phyloP scores from a whole-genome alignment of 768 basidiomycete genomes.

The Porphyrellus cyaneotinctus region DNA sequence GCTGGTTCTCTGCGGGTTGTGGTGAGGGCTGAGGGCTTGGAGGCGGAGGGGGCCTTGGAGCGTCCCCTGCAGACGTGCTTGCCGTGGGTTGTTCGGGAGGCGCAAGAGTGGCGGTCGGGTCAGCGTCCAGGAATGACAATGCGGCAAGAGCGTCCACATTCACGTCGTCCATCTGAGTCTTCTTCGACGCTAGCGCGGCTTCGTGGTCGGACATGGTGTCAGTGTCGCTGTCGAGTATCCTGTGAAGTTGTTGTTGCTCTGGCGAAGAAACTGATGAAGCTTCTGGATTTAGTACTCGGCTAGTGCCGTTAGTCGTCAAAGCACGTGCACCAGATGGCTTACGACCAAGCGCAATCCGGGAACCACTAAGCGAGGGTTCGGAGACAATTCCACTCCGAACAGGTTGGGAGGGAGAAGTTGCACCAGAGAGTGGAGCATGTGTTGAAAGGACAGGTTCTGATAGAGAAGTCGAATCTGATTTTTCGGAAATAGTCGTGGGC shows the following conservation, averaged over 20 bases:
- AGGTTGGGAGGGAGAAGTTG: slow-evolving; percentile 19
- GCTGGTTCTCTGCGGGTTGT: slow-evolving; percentile 34
- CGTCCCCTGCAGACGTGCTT: slow-evolving; percentile 2
- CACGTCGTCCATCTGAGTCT: slow-evolving; percentile 40
- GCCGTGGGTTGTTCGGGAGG: slow-evolving; percentile 12
- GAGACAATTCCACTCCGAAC: slow-evolving; percentile 24
- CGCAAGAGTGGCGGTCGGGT: slow-evolving; percentile 15
- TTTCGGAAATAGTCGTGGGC: slow-evolving; percentile 44
- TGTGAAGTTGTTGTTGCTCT: slow-evolving; percentile 28
- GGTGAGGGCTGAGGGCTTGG: slow-evolving; percentile 29
- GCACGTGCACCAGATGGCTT: slow-evolving; percentile 86
- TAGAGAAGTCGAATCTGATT: slow-evolving; percentile 35
- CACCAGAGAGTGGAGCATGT: slow-evolving; percentile 21
- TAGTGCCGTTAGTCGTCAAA: slow-evolving; percentile 30
- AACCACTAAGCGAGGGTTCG: slow-evolving; percentile 36
- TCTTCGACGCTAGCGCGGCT: slow-evolving; percentile 8
- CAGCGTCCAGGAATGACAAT: slow-evolving; percentile 64
- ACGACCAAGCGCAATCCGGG: slow-evolving; percentile 45
- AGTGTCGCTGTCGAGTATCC: slow-evolving; percentile 24
- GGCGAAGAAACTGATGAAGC: slow-evolving; percentile 38
- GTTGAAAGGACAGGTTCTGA: slow-evolving; percentile 25
- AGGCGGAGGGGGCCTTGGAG: slow-evolving; percentile 14
- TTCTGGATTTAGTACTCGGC: slow-evolving; percentile 38
- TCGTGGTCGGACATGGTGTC: slow-evolving; percentile 33
- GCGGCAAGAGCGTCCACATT: slow-evolving; percentile 75